phyloP scores from a whole-genome alignment of 2,329 filamentous ascomycete genomes.

The Acrocalymma vagum region DNA sequence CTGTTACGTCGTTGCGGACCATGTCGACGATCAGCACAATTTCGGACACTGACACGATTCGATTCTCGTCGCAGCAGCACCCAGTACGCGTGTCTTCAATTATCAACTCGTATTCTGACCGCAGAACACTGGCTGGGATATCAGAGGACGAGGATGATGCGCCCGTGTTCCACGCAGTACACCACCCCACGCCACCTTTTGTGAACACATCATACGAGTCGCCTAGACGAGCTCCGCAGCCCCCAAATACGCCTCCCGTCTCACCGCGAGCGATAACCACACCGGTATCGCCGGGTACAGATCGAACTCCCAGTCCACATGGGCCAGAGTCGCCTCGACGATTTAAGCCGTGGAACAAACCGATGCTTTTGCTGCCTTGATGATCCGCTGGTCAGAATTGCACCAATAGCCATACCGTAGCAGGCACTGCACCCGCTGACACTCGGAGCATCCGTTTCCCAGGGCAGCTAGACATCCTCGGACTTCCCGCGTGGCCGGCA shows the following conservation, averaged over 20 bases:
- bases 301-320: constrained; percentile 23
- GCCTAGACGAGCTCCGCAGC: constrained; percentile 18
- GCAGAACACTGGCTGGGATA: constrained; percentile 37
- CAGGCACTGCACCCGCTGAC: constrained; percentile 15
- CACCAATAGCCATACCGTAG: constrained; percentile 5
- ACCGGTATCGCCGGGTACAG: constrained; percentile 10
- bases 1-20: constrained; percentile 34
- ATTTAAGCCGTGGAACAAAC: constrained; percentile 40
- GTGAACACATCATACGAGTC: constrained; percentile 24
- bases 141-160: constrained; percentile 36
- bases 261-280: no score
- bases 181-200: constrained; percentile 17
- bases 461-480: constrained; percentile 15
- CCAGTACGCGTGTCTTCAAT: constrained; percentile 38
- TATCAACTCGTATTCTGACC: constrained; percentile 40
- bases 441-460: constrained; percentile 5
- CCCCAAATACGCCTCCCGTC: constrained; percentile 23
- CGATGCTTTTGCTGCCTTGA: constrained; percentile 41
- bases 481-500: constrained; percentile 1
- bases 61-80: constrained; percentile 25
- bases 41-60: constrained; percentile 42
- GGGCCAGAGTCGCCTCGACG: constrained; percentile 20
- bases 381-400: neutral
- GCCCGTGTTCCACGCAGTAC: constrained; percentile 36
- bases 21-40: constrained; percentile 38